phyloP scores from a whole-genome alignment of 257 asterid species.

The Galeopsis tetrahit region DNA sequence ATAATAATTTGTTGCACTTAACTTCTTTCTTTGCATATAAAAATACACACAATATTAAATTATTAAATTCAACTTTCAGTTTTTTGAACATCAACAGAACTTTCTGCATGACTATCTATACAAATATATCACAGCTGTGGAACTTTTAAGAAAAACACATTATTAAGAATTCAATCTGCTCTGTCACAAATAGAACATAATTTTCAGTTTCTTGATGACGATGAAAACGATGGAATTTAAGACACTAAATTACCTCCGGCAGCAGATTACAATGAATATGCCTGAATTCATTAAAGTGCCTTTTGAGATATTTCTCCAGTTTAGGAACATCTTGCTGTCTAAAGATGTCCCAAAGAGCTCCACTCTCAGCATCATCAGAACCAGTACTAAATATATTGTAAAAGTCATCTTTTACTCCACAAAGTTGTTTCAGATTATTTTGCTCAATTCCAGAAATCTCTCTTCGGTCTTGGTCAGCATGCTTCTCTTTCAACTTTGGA shows the following conservation, averaged over 20 bases:
- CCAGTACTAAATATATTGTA: neutral
- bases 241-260: conserved; percentile 45
- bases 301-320: conserved; percentile 14
- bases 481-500: conserved; percentile 40
- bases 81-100: neutral
- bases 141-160: neutral
- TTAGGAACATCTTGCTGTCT: conserved; percentile 16
- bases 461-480: conserved; percentile 59
- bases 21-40: too few relatives aligned
- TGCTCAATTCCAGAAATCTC: conserved; percentile 40
- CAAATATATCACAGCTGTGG: neutral
- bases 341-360: conserved; percentile 80
- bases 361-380: conserved; percentile 44
- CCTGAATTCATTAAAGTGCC: conserved; percentile 48
- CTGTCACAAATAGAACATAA: neutral
- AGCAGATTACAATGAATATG: conserved; percentile 48
- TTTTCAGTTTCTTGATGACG: neutral
- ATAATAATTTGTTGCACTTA: neutral
- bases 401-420: neutral
- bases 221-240: neutral
- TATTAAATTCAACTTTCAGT: too few relatives aligned
- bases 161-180: neutral
- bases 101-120: neutral
- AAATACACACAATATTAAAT: too few relatives aligned
- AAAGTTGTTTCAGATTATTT: neutral